These are phyloP conservation scores for Sclerospora graminicola DNA, from an alignment of 352 stramenopile species.

Conservation along the genomic window DNA sequence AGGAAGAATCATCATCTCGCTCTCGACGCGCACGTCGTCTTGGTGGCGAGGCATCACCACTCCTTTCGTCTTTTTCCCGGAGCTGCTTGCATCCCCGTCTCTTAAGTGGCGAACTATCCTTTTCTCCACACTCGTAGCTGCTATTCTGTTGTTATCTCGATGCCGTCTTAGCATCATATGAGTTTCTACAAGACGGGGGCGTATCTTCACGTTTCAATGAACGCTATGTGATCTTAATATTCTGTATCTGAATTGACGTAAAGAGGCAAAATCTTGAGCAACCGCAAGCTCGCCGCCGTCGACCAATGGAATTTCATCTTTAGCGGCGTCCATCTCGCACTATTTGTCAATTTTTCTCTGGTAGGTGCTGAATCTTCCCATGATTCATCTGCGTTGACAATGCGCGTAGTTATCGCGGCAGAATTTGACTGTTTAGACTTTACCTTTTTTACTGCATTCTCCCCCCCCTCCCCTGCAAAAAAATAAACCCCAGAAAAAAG, in stretches of 20 bases:
- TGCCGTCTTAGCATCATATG: neutral
- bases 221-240: slow-evolving; percentile 17
- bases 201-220: slow-evolving; percentile 15
- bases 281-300: too few species aligned
- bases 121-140: neutral
- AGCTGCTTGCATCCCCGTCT: too few species aligned
- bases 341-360: too few species aligned
- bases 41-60: slow-evolving; percentile 11
- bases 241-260: slow-evolving; percentile 59
- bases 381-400: slow-evolving; percentile 53
- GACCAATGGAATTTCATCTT: too few species aligned
- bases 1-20: too few species aligned
- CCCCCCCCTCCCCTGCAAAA: slow-evolving; percentile 14
- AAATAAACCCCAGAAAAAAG: neutral
- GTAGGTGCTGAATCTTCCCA: too few species aligned
- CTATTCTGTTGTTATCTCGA: slow-evolving; percentile 3
- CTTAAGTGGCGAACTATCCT: too few species aligned
- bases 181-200: slow-evolving; percentile 18
- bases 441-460: slow-evolving; percentile 45
- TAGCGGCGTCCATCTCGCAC: slow-evolving; percentile 42
- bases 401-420: slow-evolving; percentile 13
- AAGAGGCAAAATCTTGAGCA: slow-evolving; percentile 51
- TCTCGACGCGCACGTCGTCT: too few species aligned
- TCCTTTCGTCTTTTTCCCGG: neutral
- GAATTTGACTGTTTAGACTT: slow-evolving; percentile 33